phyloP scores from a whole-genome alignment of 768 basidiomycete genomes.

The Collybia mongolica region DNA sequence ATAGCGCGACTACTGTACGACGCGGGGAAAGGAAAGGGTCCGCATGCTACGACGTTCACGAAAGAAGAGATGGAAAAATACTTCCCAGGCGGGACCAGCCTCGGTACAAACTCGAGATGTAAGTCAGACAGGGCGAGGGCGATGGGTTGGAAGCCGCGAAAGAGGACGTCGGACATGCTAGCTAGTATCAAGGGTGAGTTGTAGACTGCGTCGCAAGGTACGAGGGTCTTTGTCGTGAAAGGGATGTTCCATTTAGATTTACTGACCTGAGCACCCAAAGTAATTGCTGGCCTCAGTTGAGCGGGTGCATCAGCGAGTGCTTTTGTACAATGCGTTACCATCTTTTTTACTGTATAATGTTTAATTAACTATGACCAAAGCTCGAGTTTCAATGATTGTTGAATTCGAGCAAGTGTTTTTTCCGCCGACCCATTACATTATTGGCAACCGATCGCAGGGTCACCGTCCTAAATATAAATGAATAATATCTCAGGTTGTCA shows the following conservation, averaged over 20 bases:
- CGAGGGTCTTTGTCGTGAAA: neutral
- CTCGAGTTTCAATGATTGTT: too few species aligned
- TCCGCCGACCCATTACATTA: neutral
- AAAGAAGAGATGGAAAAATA: conserved; percentile 38
- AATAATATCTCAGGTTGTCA: neutral
- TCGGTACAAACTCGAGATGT: conserved; percentile 44
- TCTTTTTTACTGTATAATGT: too few species aligned
- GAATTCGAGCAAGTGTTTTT: too few species aligned
- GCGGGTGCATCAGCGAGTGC: too few species aligned
- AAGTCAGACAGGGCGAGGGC: conserved; percentile 37
- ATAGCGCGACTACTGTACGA: conserved; percentile 32
- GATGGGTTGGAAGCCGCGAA: conserved; percentile 54
- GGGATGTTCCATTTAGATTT: neutral
- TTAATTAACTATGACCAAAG: too few species aligned
- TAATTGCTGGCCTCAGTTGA: too few species aligned
- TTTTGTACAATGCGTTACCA: too few species aligned
- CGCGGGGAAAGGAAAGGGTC: conserved; percentile 30
- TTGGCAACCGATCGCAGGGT: too few species aligned
- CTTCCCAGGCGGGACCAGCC: conserved; percentile 30
- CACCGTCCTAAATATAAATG: neutral
- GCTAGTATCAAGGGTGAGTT: conserved; percentile 35
- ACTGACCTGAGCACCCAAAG: neutral
- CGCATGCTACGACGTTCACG: conserved; percentile 44
- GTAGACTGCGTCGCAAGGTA: neutral
- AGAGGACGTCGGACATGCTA: conserved; percentile 48